phyloP scores from a whole-genome alignment of 768 basidiomycete species.

The Tulasnella sp. region DNA sequence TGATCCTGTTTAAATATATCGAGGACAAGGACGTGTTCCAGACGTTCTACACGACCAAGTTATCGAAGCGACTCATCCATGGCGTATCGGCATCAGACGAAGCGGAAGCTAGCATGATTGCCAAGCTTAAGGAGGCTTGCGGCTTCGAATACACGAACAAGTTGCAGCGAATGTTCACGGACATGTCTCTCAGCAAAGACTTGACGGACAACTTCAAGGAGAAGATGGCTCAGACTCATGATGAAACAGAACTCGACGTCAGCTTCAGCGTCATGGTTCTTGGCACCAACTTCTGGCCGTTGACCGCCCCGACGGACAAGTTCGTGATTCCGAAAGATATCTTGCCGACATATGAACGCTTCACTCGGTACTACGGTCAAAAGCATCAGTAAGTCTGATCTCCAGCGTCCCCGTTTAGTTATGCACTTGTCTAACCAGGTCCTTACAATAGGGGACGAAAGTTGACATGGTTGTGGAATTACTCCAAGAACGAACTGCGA shows the following conservation, averaged over 20 bases:
- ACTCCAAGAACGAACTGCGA: conserved; percentile 92
- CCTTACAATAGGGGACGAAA: conserved; percentile 60
- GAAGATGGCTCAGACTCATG: conserved; percentile 79
- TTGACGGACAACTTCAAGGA: conserved; percentile 93
- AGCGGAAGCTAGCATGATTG: conserved; percentile 95
- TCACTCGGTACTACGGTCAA: conserved; percentile 87
- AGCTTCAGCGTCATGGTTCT: conserved; percentile 92
- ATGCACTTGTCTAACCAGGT: background rate
- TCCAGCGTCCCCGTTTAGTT: background rate
- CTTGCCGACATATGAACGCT: conserved; percentile 80
- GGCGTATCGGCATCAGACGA: conserved; percentile 92
- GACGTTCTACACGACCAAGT: conserved; percentile 91
- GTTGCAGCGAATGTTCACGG: conserved; percentile 97
- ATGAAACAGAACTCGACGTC: conserved; percentile 69
- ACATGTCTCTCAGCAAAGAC: conserved; percentile 94
- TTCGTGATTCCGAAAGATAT: conserved; percentile 89
- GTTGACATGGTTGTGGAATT: conserved; percentile 98
- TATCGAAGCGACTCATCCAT: conserved; percentile 89
- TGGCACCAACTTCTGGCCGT: conserved; percentile 94
- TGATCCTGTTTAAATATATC: conserved; percentile 96
- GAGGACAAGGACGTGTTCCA: conserved; percentile 99
- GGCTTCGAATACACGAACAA: conserved; percentile 98
- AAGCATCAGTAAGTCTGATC: conserved; percentile 61
- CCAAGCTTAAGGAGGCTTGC: conserved; percentile 92
- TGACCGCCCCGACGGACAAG: conserved; percentile 76